A percentile compares a stretch with the other conserved stretches of the same genome.
These are phyloP conservation scores for Strobilomyces confusus DNA, from an alignment of 768 basidiomycete species.

Conservation along the genomic window DNA sequence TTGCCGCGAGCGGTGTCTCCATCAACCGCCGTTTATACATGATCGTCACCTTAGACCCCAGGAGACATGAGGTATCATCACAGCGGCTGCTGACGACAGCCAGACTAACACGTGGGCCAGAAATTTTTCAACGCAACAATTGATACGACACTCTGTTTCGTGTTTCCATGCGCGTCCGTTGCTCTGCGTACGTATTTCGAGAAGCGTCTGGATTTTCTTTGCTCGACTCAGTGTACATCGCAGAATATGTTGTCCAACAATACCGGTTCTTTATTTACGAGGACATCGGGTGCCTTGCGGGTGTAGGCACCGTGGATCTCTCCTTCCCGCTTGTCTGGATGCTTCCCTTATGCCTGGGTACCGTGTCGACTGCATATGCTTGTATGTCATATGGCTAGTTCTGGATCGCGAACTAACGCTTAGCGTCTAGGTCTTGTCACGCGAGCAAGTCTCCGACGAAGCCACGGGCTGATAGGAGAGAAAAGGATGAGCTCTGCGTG, in stretches of 20 bases:
- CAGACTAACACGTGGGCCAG: conserved; percentile 10
- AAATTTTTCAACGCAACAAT: conserved; percentile 21
- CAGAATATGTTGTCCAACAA: conserved; percentile 47
- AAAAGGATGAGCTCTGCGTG: not conserved
- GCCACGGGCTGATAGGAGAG: not conserved
- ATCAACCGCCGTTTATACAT: conserved; percentile 48
- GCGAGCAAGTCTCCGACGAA: conserved; percentile 1
- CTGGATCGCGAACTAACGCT: not conserved
- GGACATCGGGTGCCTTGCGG: conserved; percentile 42
- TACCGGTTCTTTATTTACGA: conserved; percentile 50
- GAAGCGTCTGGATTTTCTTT: not conserved
- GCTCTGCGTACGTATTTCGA: conserved; percentile 24
- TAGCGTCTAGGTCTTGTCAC: conserved; percentile 7
- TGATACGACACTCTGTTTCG: conserved; percentile 30
- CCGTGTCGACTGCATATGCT: conserved; percentile 42
- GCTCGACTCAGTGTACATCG: conserved; percentile 1
- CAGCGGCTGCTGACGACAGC: not conserved
- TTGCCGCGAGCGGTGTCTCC: conserved; percentile 40
- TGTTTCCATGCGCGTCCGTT: conserved; percentile 32
- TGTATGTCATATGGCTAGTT: conserved; percentile 7
- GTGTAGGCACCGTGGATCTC: conserved; percentile 30
- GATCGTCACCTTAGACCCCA: conserved; percentile 32
- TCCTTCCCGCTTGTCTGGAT: conserved; percentile 41
- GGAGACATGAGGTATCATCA: conserved; percentile 6
- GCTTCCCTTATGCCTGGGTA: conserved; percentile 44